Evolutionary conservation across 495 filamentous ascomycete species (phyloP), one percentile per base, ranked within the genome.

Genomic region (Oidiodendron maius): DNA sequence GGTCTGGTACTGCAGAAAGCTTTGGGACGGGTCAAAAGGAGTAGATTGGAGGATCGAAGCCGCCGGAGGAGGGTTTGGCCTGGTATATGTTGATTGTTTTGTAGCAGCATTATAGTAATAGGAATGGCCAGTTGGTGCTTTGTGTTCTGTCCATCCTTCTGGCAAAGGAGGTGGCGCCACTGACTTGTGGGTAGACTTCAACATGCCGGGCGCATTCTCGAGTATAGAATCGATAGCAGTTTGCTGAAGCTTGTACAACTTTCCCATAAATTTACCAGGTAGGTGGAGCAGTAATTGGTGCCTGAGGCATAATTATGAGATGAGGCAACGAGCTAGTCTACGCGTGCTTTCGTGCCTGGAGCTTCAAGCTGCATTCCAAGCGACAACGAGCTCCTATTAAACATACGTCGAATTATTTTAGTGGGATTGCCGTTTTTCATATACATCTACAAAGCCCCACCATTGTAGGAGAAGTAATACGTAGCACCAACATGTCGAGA

Each of bases 91-190:
- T 1, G 91, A 96, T 61, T 86, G 70, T 59, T 94, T 91, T 0
- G 89, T 96, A 24, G 74, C 65, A n/a, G 81, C 70, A 68, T 95
- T 86, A 68, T 94, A 93, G 62, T 91, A 96, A 66, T 95, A 96
- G 12, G 77, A 72, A 60, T 94, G 89, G 4, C 91, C 90, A 48
- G 86, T 83, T 13, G 90, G 90, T 48, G 91, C 87, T 71, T 85
- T 89, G 66, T 96, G 90, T 65, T 95, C 87, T 21, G 87, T 88
- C 91, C 91, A 97, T 18, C 87, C 91, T 18, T 81, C 74, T 6
- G 83, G 82, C 3, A 96, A 69, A 15, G 86, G 81, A 40, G 73
- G 70, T 25, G 68, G 52, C n/a, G 53, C 58, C n/a, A 50, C 52
- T 10, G 75, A 71, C 46, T 74, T 76, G 61, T 83, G 74, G 5